Evolutionary conservation across 1,284 basidiomycete species (phyloP).

Genomic region (Ceratobasidium sp.): DNA sequence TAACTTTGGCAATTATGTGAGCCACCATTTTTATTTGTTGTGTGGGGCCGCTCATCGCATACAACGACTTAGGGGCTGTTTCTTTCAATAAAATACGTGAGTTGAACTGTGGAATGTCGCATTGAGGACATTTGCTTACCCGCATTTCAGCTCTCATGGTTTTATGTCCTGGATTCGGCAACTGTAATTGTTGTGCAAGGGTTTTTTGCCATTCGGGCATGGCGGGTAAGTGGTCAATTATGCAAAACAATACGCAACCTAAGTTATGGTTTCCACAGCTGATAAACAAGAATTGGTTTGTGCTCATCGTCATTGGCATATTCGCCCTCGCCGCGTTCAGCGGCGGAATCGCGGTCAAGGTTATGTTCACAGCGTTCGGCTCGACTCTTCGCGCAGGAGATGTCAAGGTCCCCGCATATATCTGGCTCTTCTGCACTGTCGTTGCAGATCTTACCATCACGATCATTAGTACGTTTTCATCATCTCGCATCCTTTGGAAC

Average conservation of each 20-base stretch:
- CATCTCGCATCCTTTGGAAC: too few species aligned
- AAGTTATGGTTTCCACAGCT: background rate
- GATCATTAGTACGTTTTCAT: conserved; percentile 22
- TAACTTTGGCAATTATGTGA: conserved; percentile 31
- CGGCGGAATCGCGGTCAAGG: conserved; percentile 31
- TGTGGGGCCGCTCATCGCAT: background rate
- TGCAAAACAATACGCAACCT: background rate
- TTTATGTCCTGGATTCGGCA: conserved; percentile 30
- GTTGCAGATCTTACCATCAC: conserved; percentile 32
- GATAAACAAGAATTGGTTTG: conserved; percentile 16
- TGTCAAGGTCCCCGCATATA: conserved; percentile 33
- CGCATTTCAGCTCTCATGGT: conserved; percentile 14
- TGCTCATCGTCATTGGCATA: conserved; percentile 18
- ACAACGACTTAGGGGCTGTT: conserved; percentile 16
- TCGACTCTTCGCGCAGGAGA: conserved; percentile 27
- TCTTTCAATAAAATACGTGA: conserved; percentile 29
- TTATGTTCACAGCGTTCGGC: conserved; percentile 20
- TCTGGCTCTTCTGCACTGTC: conserved; percentile 37
- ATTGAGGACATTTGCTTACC: background rate
- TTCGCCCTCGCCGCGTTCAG: conserved; percentile 31
- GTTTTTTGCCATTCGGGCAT: conserved; percentile 33
- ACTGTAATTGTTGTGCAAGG: conserved; percentile 36
- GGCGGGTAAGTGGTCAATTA: conserved; percentile 6
- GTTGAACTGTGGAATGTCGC: background rate
- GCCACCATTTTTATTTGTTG: background rate